These are phyloP conservation scores for Ophiobolus disseminans DNA, from an alignment of 2,329 filamentous ascomycete species.

Conservation along the genomic window DNA sequence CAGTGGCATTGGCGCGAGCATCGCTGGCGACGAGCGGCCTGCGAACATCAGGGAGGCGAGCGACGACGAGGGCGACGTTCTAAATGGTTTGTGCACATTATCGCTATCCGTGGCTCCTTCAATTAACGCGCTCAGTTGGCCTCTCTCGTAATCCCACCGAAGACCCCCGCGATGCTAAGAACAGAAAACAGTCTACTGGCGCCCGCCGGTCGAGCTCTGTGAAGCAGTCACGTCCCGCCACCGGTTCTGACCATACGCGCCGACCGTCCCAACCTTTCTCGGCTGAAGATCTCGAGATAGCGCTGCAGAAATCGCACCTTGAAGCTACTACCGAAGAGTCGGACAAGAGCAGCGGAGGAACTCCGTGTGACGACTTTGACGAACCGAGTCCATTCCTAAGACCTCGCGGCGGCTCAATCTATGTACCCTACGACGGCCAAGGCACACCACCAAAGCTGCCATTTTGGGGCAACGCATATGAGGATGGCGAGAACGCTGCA, in stretches of 20 bases:
- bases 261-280: conserved; percentile 51
- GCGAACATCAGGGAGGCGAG: conserved; percentile 51
- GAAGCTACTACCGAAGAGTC: conserved; percentile 40
- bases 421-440: conserved; percentile 31
- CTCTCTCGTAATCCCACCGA: conserved; percentile 44
- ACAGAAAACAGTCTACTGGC: conserved; percentile 31
- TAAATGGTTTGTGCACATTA: conserved; percentile 51
- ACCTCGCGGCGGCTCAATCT: conserved; percentile 35
- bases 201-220: conserved; percentile 39
- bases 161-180: conserved; percentile 37
- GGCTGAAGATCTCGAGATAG: conserved; percentile 54
- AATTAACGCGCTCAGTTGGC: conserved; percentile 38
- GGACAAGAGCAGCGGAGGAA: conserved; percentile 31
- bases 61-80: conserved; percentile 54
- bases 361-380: conserved; percentile 25
- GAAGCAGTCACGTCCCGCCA: conserved; percentile 32
- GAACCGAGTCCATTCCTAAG: conserved; percentile 30
- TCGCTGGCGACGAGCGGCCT: conserved; percentile 38
- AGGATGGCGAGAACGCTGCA: conserved; percentile 16
- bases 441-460: conserved; percentile 30
- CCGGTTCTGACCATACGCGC: conserved; percentile 35
- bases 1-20: conserved; percentile 45
- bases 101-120: conserved; percentile 5
- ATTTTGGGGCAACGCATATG: conserved; percentile 27
- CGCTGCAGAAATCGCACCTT: conserved; percentile 51